Evolutionary conservation across 805 yeast species (phyloP).

Genomic region (baker's yeast (Saccharomyces cerevisiae)): DNA sequence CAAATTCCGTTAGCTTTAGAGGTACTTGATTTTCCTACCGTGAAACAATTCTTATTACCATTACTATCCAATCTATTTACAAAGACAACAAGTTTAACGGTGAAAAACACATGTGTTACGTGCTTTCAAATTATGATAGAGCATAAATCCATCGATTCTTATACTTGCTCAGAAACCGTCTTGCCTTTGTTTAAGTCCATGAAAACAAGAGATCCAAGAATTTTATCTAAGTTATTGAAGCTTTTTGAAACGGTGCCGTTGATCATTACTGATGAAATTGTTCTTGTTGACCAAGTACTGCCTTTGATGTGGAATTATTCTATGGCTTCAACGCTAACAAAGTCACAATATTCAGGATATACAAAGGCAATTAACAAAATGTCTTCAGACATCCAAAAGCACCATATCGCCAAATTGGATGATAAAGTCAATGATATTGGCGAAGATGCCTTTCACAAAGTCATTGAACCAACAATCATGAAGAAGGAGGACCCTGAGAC

Average conservation of each 20-base stretch:
- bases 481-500: slow-evolving; percentile 18
- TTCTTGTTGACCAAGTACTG: slow-evolving; percentile 43
- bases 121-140: slow-evolving; percentile 52
- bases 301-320: slow-evolving; percentile 48
- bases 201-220: slow-evolving; percentile 67
- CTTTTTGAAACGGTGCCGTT: slow-evolving; percentile 33
- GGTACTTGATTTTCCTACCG: slow-evolving; percentile 54
- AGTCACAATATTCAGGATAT: slow-evolving; percentile 35
- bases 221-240: slow-evolving; percentile 42
- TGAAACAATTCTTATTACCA: slow-evolving; percentile 73
- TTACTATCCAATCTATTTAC: slow-evolving; percentile 63
- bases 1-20: slow-evolving; percentile 36
- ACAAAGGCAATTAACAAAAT: slow-evolving; percentile 35
- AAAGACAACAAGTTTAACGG: slow-evolving; percentile 73
- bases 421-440: slow-evolving; percentile 16
- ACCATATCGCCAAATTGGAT: slow-evolving; percentile 32
- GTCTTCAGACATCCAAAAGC: slow-evolving; percentile 37
- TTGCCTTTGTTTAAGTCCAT: slow-evolving; percentile 69
- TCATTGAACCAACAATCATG: slow-evolving; percentile 13
- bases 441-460: slow-evolving; percentile 21
- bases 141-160: slow-evolving; percentile 57
- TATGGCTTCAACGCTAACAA: slow-evolving; percentile 37
- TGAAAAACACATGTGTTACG: slow-evolving; percentile 60
- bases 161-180: slow-evolving; percentile 64
- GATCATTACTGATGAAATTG: slow-evolving; percentile 40